Conservation (phyloP, 2,329 filamentous ascomycete species). For the Fusarium sp. region DNA sequence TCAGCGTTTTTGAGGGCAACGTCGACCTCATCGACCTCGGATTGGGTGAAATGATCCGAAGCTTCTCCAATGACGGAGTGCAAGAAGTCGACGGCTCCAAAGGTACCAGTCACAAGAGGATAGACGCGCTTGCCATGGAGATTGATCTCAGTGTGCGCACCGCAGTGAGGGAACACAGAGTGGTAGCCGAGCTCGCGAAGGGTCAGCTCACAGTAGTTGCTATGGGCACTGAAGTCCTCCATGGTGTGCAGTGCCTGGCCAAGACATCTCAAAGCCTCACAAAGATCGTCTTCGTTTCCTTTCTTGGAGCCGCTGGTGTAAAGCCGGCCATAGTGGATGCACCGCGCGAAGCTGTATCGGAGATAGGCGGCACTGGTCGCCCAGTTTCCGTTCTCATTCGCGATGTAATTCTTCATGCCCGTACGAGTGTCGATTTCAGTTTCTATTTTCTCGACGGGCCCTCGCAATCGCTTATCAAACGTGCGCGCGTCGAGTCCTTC, state of each 20-base stretch:
- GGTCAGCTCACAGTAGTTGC: conserved; percentile 85
- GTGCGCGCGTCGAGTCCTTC: conserved; percentile 87
- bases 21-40: conserved; percentile 85
- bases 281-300: conserved; percentile 82
- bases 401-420: conserved; percentile 99
- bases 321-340: conserved; percentile 81
- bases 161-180: conserved; percentile 84
- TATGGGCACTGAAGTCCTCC: conserved; percentile 85
- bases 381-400: conserved; percentile 89
- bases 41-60: conserved; percentile 86
- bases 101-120: conserved; percentile 79
- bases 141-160: conserved; percentile 74
- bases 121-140: conserved; percentile 74
- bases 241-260: conserved; percentile 83
- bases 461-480: conserved; percentile 84
- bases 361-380: conserved; percentile 91
- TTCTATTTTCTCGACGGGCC: conserved; percentile 79
- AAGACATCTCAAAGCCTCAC: conserved; percentile 81
- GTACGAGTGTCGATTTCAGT: conserved; percentile 80
- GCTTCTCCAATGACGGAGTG: conserved; percentile 84
- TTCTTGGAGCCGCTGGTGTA: conserved; percentile 75
- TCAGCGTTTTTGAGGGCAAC: conserved; percentile 78
- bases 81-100: conserved; percentile 86
- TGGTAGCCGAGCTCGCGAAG: conserved; percentile 83
- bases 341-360: conserved; percentile 78